These are phyloP conservation scores for Breviolum minutum DNA, from an alignment of 73 alveolate genomes.

Conservation along the genomic window DNA sequence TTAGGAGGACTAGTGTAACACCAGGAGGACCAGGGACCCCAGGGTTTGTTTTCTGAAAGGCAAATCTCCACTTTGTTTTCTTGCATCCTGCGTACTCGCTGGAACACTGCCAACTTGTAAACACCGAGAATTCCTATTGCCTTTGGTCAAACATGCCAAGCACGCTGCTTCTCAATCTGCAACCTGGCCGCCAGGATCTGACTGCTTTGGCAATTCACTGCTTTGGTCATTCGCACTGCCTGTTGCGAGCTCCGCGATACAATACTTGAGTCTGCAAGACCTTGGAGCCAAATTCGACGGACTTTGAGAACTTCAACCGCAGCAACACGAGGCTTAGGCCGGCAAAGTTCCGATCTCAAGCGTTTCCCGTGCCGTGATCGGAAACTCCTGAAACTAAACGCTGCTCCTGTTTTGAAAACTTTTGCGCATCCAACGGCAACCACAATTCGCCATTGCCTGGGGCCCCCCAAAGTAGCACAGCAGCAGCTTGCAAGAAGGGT, in stretches of 20 bases:
- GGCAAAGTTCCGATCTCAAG: slow-evolving; percentile 16
- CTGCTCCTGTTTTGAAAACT: too few relatives aligned
- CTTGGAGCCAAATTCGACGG: not conserved
- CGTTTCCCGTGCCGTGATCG: slow-evolving; percentile 40
- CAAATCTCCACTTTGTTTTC: too few relatives aligned
- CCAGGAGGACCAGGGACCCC: too few relatives aligned
- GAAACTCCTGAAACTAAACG: not conserved
- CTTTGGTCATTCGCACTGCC: not conserved
- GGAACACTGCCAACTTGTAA: not conserved
- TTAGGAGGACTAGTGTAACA: too few relatives aligned
- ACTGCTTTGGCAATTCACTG: not conserved
- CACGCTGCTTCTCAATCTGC: too few relatives aligned
- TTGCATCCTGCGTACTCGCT: too few relatives aligned
- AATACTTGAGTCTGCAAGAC: not conserved
- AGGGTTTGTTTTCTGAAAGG: too few relatives aligned
- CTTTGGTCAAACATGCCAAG: not conserved
- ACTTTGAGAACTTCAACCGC: not conserved
- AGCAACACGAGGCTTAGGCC: not conserved
- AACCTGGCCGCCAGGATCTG: not conserved
- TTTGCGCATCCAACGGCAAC: not conserved
- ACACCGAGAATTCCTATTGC: too few relatives aligned
- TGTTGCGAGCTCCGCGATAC: slow-evolving; percentile 66
- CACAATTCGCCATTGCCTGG: not conserved
- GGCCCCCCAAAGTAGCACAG: slow-evolving; percentile 82
- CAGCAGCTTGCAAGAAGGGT: slow-evolving; percentile 58